A percentile compares a stretch with the other conserved stretches of the same genome.
Conservation (phyloP, 140 eudicot species). For the Stevia rebaudiana region DNA sequence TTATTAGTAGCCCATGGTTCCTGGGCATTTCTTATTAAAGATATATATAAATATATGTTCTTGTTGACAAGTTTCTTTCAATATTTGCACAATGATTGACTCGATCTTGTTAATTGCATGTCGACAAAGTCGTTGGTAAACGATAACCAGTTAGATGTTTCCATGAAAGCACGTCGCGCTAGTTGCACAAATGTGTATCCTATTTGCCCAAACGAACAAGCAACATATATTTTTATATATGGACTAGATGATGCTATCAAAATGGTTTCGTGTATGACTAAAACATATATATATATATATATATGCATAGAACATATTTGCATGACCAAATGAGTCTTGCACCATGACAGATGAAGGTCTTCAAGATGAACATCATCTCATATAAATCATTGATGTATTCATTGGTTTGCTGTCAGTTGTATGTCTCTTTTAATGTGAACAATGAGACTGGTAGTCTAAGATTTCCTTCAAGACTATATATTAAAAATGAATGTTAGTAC, state of each 20-base stretch:
- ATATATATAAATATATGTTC: conserved; percentile 4
- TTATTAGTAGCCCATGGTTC: conserved; percentile 16
- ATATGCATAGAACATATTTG: no score
- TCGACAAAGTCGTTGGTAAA: conserved; percentile 37
- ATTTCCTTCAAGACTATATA: not conserved
- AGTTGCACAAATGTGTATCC: conserved; percentile 4
- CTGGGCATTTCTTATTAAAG: conserved; percentile 6
- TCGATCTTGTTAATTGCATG: not conserved
- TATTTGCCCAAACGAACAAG: conserved; percentile 26
- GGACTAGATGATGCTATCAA: conserved; percentile 17
- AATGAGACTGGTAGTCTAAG: conserved; percentile 16
- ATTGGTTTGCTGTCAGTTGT: conserved; percentile 12
- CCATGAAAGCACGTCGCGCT: conserved; percentile 26
- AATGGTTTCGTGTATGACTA: conserved; percentile 26
- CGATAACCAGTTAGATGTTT: conserved; percentile 17
- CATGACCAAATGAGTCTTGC: conserved; percentile 7
- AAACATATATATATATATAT: not conserved
- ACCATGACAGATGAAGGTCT: conserved; percentile 9
- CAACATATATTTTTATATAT: conserved; percentile 11
- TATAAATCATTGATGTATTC: conserved; percentile 10
- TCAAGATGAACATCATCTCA: conserved; percentile 15
- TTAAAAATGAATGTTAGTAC: conserved; percentile 5
- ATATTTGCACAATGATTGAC: conserved; percentile 20
- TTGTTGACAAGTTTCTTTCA: conserved; percentile 32
- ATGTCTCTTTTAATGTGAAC: conserved; percentile 33